Evolutionary conservation across 169 alveolate species (phyloP).

Genomic region (Toxoplasma gondii): DNA sequence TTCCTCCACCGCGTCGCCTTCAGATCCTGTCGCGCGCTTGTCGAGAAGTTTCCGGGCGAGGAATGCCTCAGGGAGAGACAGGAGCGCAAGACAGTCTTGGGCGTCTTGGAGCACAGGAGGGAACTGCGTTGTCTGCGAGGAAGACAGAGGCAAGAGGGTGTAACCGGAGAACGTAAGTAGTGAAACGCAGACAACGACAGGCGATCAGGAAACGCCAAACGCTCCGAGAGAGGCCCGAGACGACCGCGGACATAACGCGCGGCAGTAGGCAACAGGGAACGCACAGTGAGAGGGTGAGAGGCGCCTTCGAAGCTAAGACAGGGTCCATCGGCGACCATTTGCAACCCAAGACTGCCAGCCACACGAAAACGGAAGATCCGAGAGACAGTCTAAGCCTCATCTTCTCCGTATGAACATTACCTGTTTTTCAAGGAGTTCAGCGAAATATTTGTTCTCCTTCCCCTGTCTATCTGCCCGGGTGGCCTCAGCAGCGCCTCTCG

Average conservation of each 20-base stretch:
- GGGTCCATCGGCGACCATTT: not conserved
- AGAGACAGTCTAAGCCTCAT: not conserved
- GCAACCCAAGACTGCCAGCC: not conserved
- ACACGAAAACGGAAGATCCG: not conserved
- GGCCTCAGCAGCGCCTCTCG: no score
- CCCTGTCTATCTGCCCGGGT: no score
- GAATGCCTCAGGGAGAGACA: not conserved
- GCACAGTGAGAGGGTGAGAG: no score
- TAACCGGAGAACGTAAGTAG: no score
- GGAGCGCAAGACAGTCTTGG: slow-evolving; percentile 31
- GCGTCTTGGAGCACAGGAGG: not conserved
- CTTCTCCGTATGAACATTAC: not conserved
- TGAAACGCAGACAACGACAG: no score
- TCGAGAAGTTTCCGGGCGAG: not conserved
- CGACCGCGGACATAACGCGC: not conserved
- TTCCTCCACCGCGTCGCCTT: no score
- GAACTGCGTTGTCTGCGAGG: not conserved
- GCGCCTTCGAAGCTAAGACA: no score
- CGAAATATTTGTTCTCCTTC: not conserved
- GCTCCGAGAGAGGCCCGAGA: not conserved
- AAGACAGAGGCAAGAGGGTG: no score
- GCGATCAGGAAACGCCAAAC: not conserved
- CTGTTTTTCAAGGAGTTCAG: not conserved
- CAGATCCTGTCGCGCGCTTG: no score
- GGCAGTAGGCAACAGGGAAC: not conserved